Base-by-base conservation (phyloP, 2,329 filamentous ascomycete genomes). In the Plenodomus tracheiphilus region DNA sequence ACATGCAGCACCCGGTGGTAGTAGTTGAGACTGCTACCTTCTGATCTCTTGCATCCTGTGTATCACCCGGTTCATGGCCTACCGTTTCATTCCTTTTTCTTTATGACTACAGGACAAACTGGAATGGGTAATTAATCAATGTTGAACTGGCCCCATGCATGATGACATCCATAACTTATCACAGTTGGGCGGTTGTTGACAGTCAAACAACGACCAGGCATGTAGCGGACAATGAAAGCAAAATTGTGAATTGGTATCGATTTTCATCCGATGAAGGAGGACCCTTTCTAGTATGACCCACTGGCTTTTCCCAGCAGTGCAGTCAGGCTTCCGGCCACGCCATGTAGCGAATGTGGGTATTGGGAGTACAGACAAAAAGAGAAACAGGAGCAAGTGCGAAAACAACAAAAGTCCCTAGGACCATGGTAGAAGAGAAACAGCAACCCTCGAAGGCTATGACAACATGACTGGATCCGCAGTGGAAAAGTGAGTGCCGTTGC, bases 31-130 rank as follows among this genome's bases (percentile, higher is more conserved):
- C n/a, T n/a, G n/a, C n/a, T n/a, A n/a, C n/a, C n/a, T n/a, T n/a
- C n/a, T n/a, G 2, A 83, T 84, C 63, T 88, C 85, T 8, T 76
- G 67, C 51, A 80, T 75, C 20, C 81, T 75, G 2, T n/a, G n/a
- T n/a, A n/a, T n/a, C n/a, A n/a, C n/a, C n/a, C n/a, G n/a, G n/a
- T n/a, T n/a, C n/a, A n/a, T n/a, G n/a, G n/a, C n/a, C n/a, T n/a
- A n/a, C n/a, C n/a, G n/a, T n/a, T n/a, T n/a, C n/a, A n/a, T n/a
- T n/a, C n/a, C n/a, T n/a, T n/a, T n/a, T n/a, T n/a, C n/a, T n/a
- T n/a, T n/a, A n/a, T n/a, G n/a, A n/a, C n/a, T n/a, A n/a, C n/a
- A n/a, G n/a, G n/a, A n/a, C n/a, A n/a, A n/a, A n/a, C n/a, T n/a
- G n/a, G n/a, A n/a, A n/a, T n/a, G n/a, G n/a, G n/a, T n/a, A n/a